Evolutionary conservation across 2,329 filamentous ascomycete species (phyloP), one percentile per base, ranked within the genome.

Genomic region (Fusarium piperis): DNA sequence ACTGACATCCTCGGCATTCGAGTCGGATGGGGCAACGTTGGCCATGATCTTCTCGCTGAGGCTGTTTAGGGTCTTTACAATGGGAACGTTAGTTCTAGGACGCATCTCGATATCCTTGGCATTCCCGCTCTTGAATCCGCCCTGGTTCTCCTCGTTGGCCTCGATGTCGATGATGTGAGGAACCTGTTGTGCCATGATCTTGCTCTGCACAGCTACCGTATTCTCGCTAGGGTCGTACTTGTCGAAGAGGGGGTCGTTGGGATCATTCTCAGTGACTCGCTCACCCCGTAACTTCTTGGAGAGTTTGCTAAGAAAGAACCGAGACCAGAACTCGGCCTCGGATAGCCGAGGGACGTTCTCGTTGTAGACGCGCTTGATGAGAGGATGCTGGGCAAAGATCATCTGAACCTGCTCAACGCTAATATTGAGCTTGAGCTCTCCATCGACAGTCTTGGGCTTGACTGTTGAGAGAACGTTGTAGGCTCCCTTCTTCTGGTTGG

Each of bases 391-490:
- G 67, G 89, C 91, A 81, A 99, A 95, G 59, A 99, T 96, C 78
- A 97, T 89, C 77, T 95, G 92, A 58, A 98, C 94, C 81, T 98
- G 95, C 81, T 98, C 95, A 67, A 94, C 92, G 73, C 91, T 96
- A 70, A 99, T 92, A 77, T 93, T 95, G 74, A 98, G 86, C 80
- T 92, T 94, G 7, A 92, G 89, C 60, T 91, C 89, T 30, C 81
- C 81, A 38, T 83, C 81, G 18, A 82, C 79, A 3, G 81, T 81
- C 7, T 79, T 77, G 8, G 93, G 92, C 79, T 97, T 97, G 74
- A 98, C 91, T 18, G 93, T 93, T 0, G 96, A 95, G 18, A 99
- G 86, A 8, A 98, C 95, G 75, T 99, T 98, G 83, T 98, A 98
- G 4, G 94, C 91, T 7, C 95, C 96, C 72, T 93, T 92, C 74